Conservation (phyloP, 2,329 filamentous ascomycete genomes). For the Phialophora chinensis region DNA sequence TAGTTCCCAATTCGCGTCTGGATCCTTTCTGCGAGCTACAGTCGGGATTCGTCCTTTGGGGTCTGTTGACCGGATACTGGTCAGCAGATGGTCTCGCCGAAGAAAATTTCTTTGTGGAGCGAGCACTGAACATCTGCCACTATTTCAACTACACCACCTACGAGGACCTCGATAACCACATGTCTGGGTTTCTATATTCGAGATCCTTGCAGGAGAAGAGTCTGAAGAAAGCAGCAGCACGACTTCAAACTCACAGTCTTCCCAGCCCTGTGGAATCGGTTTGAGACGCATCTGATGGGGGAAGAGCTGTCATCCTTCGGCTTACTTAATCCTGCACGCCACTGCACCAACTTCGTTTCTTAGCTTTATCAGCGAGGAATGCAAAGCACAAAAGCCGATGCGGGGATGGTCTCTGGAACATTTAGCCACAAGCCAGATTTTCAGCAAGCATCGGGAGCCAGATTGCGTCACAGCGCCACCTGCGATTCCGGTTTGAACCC, state of each 20-base stretch:
- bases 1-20: slow-evolving; percentile 21
- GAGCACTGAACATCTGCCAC: slow-evolving; percentile 30
- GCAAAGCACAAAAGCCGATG: background rate
- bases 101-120: slow-evolving; percentile 31
- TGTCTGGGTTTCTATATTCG: slow-evolving; percentile 35
- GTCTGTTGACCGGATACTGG: slow-evolving; percentile 27
- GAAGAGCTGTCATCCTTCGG: background rate
- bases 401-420: background rate
- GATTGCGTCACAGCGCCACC: background rate
- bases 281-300: background rate
- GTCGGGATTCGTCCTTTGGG: slow-evolving; percentile 30
- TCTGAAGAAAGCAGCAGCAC: slow-evolving; percentile 23
- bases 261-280: background rate
- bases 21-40: slow-evolving; percentile 25
- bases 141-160: slow-evolving; percentile 32
- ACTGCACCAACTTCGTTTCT: background rate
- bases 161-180: slow-evolving; percentile 33
- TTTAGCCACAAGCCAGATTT: background rate
- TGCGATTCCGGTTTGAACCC: background rate
- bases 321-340: background rate
- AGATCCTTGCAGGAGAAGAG: slow-evolving; percentile 29
- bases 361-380: background rate
- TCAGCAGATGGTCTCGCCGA: slow-evolving; percentile 23
- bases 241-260: slow-evolving; percentile 10
- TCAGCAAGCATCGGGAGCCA: background rate